These are phyloP conservation scores for Artomyces pyxidatus DNA, from an alignment of 768 basidiomycete species.

Conservation along the genomic window DNA sequence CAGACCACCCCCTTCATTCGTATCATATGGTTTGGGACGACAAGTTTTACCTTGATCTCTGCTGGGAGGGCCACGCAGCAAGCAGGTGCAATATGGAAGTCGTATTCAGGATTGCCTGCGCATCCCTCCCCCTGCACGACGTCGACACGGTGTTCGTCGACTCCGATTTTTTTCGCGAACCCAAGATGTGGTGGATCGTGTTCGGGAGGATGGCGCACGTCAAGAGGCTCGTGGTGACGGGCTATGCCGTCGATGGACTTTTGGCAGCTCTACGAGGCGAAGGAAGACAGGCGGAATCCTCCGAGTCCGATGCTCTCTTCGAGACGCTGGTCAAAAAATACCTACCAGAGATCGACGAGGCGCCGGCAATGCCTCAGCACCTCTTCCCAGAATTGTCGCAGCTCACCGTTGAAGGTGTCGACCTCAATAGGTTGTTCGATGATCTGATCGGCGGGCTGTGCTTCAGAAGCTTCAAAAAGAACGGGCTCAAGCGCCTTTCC, in stretches of 20 bases:
- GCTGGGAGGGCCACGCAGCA: too few species aligned
- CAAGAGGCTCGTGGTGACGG: not conserved
- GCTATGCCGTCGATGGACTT: not conserved
- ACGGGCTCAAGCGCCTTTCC: not conserved
- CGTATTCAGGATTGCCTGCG: not conserved
- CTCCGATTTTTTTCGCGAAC: not conserved
- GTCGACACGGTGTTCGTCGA: not conserved
- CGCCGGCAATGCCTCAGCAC: not conserved
- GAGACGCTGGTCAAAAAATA: too few species aligned
- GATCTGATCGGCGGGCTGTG: not conserved
- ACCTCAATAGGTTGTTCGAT: not conserved
- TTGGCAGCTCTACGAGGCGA: not conserved
- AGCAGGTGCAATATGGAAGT: too few species aligned
- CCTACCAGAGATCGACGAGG: not conserved
- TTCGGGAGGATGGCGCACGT: not conserved
- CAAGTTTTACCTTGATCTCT: too few species aligned
- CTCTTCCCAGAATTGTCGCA: not conserved
- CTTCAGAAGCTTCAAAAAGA: not conserved
- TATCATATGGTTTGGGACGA: too few species aligned
- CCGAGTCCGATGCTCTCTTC: too few species aligned
- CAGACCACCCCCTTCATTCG: too few species aligned
- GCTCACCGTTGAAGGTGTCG: not conserved
- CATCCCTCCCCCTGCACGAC: not conserved
- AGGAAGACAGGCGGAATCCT: not conserved
- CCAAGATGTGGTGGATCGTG: not conserved